Conservation (phyloP, 805 yeast species). For the Metschnikowia anglica region DNA sequence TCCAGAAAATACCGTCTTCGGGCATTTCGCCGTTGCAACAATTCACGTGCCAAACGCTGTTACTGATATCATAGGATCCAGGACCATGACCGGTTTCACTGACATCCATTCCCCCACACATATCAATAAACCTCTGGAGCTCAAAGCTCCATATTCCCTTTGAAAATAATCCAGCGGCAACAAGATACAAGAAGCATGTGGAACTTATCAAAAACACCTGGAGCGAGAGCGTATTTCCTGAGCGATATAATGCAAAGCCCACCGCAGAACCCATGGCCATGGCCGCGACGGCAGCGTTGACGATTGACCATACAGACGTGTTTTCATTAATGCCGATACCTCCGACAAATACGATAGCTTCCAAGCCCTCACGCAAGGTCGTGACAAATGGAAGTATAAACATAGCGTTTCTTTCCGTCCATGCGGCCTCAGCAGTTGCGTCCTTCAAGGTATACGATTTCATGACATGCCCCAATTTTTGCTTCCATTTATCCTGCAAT, state of each 20-base stretch:
- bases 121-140: conserved; percentile 67
- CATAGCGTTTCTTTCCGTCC: conserved; percentile 60
- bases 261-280: conserved; percentile 56
- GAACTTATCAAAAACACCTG: conserved; percentile 72
- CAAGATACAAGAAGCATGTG: conserved; percentile 77
- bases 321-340: conserved; percentile 85
- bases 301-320: conserved; percentile 48
- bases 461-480: conserved; percentile 34
- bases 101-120: conserved; percentile 80
- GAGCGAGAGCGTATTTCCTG: conserved; percentile 76
- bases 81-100: conserved; percentile 91
- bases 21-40: conserved; percentile 78
- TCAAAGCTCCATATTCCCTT: conserved; percentile 91
- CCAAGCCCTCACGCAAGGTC: conserved; percentile 84
- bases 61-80: conserved; percentile 80
- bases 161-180: conserved; percentile 83
- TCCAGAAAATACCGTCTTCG: conserved; percentile 83
- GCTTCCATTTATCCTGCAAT: conserved; percentile 46
- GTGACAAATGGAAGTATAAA: conserved; percentile 82
- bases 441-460: conserved; percentile 25
- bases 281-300: conserved; percentile 63
- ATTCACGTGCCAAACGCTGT: conserved; percentile 90
- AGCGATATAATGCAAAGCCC: conserved; percentile 67
- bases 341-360: conserved; percentile 88
- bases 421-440: conserved; percentile 18